A percentile compares a stretch with the other conserved stretches of the same genome.
These are phyloP conservation scores for Cinnamomum micranthum DNA, from an alignment of 164 flowering plant species.

Conservation along the genomic window DNA sequence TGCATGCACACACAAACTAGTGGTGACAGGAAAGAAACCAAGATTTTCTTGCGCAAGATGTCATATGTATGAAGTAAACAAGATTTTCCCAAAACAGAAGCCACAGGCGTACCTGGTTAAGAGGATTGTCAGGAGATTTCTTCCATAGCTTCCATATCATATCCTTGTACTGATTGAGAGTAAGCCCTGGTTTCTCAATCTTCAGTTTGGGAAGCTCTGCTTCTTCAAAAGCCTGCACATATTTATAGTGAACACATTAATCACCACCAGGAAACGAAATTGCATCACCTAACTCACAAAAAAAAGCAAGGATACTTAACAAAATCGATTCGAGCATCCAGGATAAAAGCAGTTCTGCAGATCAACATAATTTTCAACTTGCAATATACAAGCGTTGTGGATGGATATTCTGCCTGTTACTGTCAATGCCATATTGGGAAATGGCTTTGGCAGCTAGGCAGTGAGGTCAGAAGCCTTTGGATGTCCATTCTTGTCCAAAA, in stretches of 20 bases:
- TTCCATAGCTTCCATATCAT: constrained; percentile 99
- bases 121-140: constrained; percentile 98
- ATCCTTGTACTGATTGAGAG: constrained; percentile 96
- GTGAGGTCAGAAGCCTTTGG: too few relatives aligned
- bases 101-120: constrained; percentile 54
- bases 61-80: neutral
- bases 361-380: neutral
- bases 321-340: neutral
- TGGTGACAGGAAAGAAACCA: neutral
- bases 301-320: neutral
- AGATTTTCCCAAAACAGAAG: neutral
- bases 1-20: neutral
- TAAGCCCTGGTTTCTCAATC: constrained; percentile 95
- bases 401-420: too few relatives aligned
- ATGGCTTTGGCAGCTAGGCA: too few relatives aligned
- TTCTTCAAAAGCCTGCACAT: constrained; percentile 84
- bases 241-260: neutral
- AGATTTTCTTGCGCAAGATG: neutral
- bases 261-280: neutral
- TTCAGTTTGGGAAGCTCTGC: constrained; percentile 85
- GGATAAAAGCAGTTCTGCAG: neutral
- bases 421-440: too few relatives aligned
- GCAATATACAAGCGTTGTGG: neutral
- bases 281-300: neutral
- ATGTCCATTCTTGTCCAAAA: too few relatives aligned